Evolutionary conservation across 306 rosid species (phyloP).

Genomic region (Fagus crenata): DNA sequence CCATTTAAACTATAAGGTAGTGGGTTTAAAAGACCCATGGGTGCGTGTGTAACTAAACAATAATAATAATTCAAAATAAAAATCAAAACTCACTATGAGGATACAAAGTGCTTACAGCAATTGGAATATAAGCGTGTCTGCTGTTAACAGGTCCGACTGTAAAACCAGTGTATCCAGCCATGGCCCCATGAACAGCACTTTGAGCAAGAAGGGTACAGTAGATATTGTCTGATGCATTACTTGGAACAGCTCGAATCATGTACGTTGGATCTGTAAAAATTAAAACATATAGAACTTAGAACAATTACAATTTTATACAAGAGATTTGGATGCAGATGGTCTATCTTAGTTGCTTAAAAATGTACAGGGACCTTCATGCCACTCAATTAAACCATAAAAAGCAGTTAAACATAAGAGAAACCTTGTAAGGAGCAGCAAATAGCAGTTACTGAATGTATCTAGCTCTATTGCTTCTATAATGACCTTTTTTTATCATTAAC

Average conservation of each 20-base stretch:
- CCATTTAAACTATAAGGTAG: too few relatives aligned
- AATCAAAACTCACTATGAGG: constrained; percentile 11
- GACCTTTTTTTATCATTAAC: neutral
- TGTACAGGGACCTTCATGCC: neutral
- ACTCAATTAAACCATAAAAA: neutral
- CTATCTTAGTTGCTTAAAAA: neutral
- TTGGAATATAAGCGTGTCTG: constrained; percentile 88
- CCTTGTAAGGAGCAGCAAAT: neutral
- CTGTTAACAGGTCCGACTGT: constrained; percentile 87
- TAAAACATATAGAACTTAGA: neutral
- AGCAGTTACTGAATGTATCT: neutral
- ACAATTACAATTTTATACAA: neutral
- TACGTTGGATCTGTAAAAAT: constrained; percentile 77
- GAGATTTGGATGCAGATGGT: neutral
- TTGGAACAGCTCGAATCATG: constrained; percentile 97
- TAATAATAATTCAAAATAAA: constrained; percentile 15
- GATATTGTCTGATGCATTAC: constrained; percentile 92
- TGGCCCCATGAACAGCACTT: constrained; percentile 91
- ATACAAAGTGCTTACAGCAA: constrained; percentile 62
- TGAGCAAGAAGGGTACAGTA: constrained; percentile 98
- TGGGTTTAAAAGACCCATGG: neutral
- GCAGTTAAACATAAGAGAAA: neutral
- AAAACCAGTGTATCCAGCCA: constrained; percentile 95
- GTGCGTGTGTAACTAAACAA: neutral
- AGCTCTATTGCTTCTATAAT: too few relatives aligned